Evolutionary conservation across 2,329 filamentous ascomycete species (phyloP).

Genomic region (Canariomyces notabilis): DNA sequence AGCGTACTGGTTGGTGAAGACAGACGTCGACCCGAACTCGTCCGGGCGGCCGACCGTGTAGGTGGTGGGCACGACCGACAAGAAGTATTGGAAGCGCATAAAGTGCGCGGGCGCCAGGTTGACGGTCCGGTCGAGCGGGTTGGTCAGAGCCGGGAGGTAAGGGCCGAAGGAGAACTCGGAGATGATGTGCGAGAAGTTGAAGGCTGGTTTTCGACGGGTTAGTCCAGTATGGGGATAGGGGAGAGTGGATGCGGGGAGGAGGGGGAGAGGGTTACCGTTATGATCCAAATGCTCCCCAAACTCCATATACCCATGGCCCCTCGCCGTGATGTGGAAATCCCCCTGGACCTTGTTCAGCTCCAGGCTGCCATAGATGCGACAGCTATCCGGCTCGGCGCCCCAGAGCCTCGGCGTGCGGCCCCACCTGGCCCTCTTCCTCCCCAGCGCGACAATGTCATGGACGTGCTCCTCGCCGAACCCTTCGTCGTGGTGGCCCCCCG

Average conservation of each 20-base stretch:
- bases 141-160: constrained; percentile 90
- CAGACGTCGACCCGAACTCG: constrained; percentile 45
- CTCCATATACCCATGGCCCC: constrained; percentile 91
- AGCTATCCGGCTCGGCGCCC: constrained; percentile 59
- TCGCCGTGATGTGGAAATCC: constrained; percentile 94
- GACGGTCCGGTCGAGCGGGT: constrained; percentile 89
- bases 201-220: constrained; percentile 49
- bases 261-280: constrained; percentile 44
- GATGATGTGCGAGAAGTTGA: constrained; percentile 98
- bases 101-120: constrained; percentile 72
- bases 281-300: constrained; percentile 78
- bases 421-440: constrained; percentile 59
- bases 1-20: constrained; percentile 96
- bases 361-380: constrained; percentile 82
- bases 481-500: constrained; percentile 51
- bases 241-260: not conserved
- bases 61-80: constrained; percentile 89
- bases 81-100: constrained; percentile 96
- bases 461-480: constrained; percentile 78
- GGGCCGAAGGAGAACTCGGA: constrained; percentile 94
- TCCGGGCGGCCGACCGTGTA: constrained; percentile 61
- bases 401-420: constrained; percentile 69
- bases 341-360: constrained; percentile 96
- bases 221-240: not conserved
- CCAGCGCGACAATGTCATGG: constrained; percentile 78